Percentiles rank a stretch among this genome's conserved stretches.
Evolutionary conservation across 2,329 filamentous ascomycete species (phyloP).

Genomic region (Passalora sequoiae): DNA sequence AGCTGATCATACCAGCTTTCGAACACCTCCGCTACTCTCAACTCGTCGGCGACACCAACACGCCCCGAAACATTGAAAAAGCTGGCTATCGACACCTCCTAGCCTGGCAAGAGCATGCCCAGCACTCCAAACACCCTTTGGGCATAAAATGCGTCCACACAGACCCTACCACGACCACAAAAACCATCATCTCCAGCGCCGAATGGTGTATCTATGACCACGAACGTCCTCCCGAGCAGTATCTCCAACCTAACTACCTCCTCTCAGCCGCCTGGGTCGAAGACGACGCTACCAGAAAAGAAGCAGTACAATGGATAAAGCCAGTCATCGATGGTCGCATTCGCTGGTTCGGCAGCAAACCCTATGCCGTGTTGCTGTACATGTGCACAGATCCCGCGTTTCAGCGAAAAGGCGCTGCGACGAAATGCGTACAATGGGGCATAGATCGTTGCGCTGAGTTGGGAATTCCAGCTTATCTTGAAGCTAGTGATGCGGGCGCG

Average conservation of each 20-base stretch:
- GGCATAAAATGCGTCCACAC: slow-evolving; percentile 24
- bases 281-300: slow-evolving; percentile 7
- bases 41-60: slow-evolving; percentile 18
- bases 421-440: slow-evolving; percentile 36
- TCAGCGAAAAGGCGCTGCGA: slow-evolving; percentile 35
- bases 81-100: slow-evolving; percentile 18
- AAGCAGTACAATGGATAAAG: slow-evolving; percentile 6
- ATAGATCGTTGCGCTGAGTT: slow-evolving; percentile 34
- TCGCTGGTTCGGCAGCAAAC: slow-evolving; percentile 18
- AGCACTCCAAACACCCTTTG: slow-evolving; percentile 8
- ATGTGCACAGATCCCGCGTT: slow-evolving; percentile 34
- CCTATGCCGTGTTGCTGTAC: slow-evolving; percentile 23
- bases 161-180: slow-evolving; percentile 15
- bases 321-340: slow-evolving; percentile 15
- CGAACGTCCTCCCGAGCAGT: slow-evolving; percentile 12
- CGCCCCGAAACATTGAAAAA: slow-evolving; percentile 13
- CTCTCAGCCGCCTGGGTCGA: slow-evolving; percentile 20
- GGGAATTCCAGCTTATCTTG: slow-evolving; percentile 35
- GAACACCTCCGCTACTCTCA: slow-evolving; percentile 9
- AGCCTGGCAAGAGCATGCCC: slow-evolving; percentile 21
- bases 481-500: slow-evolving; percentile 32
- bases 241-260: slow-evolving; percentile 12
- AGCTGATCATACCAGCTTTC: slow-evolving; percentile 20
- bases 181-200: slow-evolving; percentile 21
- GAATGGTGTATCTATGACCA: slow-evolving; percentile 24